Evolutionary conservation across 441 rosid genomes (phyloP).

Genomic region (Brassica hybrid): DNA sequence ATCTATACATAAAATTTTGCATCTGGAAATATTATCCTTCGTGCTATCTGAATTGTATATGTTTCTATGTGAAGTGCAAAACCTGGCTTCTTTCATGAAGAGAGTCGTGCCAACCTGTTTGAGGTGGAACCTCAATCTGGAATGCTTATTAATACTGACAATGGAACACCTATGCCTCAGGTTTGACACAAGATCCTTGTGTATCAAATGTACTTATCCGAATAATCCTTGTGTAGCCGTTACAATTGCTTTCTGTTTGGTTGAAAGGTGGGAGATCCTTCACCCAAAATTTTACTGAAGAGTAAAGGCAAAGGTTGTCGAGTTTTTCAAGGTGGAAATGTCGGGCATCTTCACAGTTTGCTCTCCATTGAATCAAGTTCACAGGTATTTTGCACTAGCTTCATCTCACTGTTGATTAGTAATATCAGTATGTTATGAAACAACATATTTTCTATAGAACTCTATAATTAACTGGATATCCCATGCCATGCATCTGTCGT

Average conservation of each 20-base stretch:
- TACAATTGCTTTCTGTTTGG: background rate
- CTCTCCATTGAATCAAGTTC: conserved; percentile 97
- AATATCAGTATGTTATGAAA: background rate
- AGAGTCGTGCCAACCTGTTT: conserved; percentile 83
- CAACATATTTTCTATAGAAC: background rate
- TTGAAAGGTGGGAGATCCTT: conserved; percentile 68
- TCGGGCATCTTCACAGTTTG: conserved; percentile 93
- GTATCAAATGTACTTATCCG: no score
- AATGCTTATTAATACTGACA: conserved; percentile 92
- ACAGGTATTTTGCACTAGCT: conserved; percentile 60
- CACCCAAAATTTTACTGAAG: conserved; percentile 53
- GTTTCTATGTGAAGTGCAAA: conserved; percentile 65
- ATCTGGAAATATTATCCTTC: background rate
- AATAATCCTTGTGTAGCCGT: no score
- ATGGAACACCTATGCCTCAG: conserved; percentile 96
- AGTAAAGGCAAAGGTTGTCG: conserved; percentile 51
- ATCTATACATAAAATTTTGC: background rate
- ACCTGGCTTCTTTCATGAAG: conserved; percentile 97
- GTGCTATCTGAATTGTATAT: conserved; percentile 7
- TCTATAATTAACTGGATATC: background rate
- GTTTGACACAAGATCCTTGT: conserved; percentile 40
- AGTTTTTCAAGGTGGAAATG: conserved; percentile 97
- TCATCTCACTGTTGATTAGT: no score
- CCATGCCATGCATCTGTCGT: conserved; percentile 3
- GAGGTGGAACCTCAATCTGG: conserved; percentile 91